phyloP scores from a whole-genome alignment of 179 eudicot species.

The Silene coronaria region DNA sequence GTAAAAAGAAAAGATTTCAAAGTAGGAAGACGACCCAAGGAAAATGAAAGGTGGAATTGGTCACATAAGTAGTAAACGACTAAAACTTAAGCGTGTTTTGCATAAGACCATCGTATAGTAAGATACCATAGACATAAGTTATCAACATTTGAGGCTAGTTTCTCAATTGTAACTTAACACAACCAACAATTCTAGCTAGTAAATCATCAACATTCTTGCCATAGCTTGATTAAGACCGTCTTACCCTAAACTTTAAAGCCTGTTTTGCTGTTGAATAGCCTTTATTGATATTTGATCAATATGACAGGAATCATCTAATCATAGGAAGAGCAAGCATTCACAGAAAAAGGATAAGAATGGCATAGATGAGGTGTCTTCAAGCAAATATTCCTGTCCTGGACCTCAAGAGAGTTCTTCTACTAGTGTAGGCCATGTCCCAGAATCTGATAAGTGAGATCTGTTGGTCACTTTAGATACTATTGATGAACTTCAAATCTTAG shows the following conservation, averaged over 20 bases:
- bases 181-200: neutral
- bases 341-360: slow-evolving; percentile 40
- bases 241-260: neutral
- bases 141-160: neutral
- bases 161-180: neutral
- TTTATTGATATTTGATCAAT: neutral
- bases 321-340: slow-evolving; percentile 44
- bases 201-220: neutral
- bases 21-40: too few species aligned
- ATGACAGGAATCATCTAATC: slow-evolving; percentile 52
- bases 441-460: slow-evolving; percentile 22
- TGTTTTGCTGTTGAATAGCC: neutral
- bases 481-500: slow-evolving; percentile 1
- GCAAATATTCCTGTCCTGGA: slow-evolving; percentile 32
- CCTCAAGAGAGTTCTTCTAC: slow-evolving; percentile 40
- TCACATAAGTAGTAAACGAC: neutral
- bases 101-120: neutral
- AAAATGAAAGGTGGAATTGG: too few species aligned
- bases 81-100: neutral
- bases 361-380: slow-evolving; percentile 32
- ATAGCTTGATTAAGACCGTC: neutral
- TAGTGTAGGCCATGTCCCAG: slow-evolving; percentile 25
- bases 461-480: neutral
- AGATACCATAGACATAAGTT: neutral
- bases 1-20: too few species aligned